Evolutionary conservation across 2,329 filamentous ascomycete species (phyloP).

Genomic region (Sporothrix humicola): DNA sequence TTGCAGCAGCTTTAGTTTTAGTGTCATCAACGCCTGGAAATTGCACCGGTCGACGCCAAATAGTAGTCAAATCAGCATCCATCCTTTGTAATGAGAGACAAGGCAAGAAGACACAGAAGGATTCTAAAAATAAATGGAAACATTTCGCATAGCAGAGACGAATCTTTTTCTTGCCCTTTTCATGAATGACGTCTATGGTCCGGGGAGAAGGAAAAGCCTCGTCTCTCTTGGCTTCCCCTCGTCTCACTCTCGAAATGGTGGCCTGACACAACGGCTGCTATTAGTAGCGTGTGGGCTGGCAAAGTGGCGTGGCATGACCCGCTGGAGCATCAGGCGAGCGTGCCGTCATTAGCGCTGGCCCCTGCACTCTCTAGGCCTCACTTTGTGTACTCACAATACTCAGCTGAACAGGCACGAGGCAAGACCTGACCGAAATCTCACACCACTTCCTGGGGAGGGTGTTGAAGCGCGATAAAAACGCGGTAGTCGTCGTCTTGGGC

Average conservation of each 20-base stretch:
- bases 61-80: slow-evolving; percentile 13
- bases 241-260: slow-evolving; percentile 18
- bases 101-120: not conserved
- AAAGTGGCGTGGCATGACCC: slow-evolving; percentile 12
- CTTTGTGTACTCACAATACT: not conserved
- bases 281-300: not conserved
- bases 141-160: no score
- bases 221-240: slow-evolving; percentile 5
- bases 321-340: slow-evolving; percentile 24
- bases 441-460: not conserved
- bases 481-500: not conserved
- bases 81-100: not conserved
- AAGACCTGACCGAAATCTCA: slow-evolving; percentile 4
- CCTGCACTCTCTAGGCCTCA: not conserved
- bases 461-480: slow-evolving; percentile 2
- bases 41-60: not conserved
- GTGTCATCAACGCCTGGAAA: not conserved
- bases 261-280: slow-evolving; percentile 15
- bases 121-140: not conserved
- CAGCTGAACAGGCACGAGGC: not conserved
- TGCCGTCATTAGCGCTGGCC: slow-evolving; percentile 17
- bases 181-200: not conserved
- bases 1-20: not conserved
- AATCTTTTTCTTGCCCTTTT: not conserved
- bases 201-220: slow-evolving; percentile 11